These are phyloP conservation scores for Ophiostoma pallidulum DNA, from an alignment of 2,329 filamentous ascomycete genomes.

Conservation along the genomic window DNA sequence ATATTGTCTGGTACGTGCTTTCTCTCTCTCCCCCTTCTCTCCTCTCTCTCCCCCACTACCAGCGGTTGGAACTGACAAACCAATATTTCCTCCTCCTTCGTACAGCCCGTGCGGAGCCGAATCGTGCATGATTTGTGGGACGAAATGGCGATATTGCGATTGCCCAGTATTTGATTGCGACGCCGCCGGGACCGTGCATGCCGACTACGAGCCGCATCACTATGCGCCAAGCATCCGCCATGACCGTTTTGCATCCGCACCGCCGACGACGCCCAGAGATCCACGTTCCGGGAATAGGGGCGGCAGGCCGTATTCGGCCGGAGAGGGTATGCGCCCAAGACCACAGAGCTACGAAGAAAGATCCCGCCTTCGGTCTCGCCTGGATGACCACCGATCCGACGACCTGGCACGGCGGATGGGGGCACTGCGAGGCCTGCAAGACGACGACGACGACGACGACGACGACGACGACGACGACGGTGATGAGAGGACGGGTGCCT, in stretches of 20 bases:
- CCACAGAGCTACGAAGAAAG: slow-evolving; percentile 38
- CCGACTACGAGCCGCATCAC: slow-evolving; percentile 38
- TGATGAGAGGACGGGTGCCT: neutral
- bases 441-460: slow-evolving; percentile 27
- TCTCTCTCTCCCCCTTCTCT: neutral
- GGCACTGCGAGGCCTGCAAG: slow-evolving; percentile 26
- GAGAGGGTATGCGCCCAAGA: slow-evolving; percentile 18
- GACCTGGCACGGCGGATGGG: slow-evolving; percentile 30
- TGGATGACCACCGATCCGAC: slow-evolving; percentile 18
- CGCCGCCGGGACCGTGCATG: slow-evolving; percentile 42
- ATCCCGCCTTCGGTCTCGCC: slow-evolving; percentile 32
- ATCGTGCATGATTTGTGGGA: slow-evolving; percentile 79
- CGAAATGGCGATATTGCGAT: slow-evolving; percentile 73
- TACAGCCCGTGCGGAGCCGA: slow-evolving; percentile 63
- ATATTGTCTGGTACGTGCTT: slow-evolving; percentile 67
- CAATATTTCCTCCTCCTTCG: too few species aligned
- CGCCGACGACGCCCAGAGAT: slow-evolving; percentile 24
- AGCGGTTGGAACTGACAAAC: too few species aligned
- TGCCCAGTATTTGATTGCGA: slow-evolving; percentile 72
- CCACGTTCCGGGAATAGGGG: slow-evolving; percentile 17
- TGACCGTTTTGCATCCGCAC: slow-evolving; percentile 26
- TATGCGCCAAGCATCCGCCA: slow-evolving; percentile 29
- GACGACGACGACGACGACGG: slow-evolving; percentile 17
- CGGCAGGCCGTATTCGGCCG: slow-evolving; percentile 11
- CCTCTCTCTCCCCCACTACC: too few species aligned